Evolutionary conservation across 2,329 filamentous ascomycete genomes (phyloP).

Genomic region (Fusarium subglutinans): DNA sequence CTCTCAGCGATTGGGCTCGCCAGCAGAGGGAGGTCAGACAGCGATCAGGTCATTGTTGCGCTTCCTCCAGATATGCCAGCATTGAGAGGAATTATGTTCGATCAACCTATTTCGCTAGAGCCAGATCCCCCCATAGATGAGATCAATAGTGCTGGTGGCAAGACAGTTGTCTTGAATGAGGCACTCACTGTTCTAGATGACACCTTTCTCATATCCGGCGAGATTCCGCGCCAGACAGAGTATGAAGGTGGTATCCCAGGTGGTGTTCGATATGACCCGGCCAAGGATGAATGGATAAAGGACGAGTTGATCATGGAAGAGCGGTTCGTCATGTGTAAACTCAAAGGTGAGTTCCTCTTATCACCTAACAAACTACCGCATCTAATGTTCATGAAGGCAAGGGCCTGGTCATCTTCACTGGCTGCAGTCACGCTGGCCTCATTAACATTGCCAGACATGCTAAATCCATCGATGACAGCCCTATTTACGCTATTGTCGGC

Average conservation of each 20-base stretch:
- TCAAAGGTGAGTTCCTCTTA: neutral
- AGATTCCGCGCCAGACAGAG: neutral
- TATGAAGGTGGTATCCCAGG: neutral
- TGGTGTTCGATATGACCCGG: neutral
- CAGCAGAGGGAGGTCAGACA: neutral
- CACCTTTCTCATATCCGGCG: neutral
- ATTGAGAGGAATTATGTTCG: neutral
- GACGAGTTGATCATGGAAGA: neutral
- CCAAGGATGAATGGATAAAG: neutral
- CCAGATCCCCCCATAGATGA: neutral
- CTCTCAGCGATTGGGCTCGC: neutral
- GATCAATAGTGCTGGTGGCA: neutral
- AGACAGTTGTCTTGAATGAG: neutral
- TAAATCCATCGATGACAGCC: neutral
- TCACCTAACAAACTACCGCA: too few relatives aligned
- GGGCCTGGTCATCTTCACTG: neutral
- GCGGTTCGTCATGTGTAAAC: neutral
- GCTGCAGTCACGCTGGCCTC: neutral
- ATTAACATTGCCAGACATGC: neutral
- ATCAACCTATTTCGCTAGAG: neutral
- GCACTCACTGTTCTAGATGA: neutral
- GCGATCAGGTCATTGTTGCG: neutral
- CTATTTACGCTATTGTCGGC: neutral
- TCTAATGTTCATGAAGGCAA: neutral
- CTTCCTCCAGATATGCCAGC: neutral